A percentile compares a stretch with the other conserved stretches of the same genome.
phyloP scores from a whole-genome alignment of 805 yeast species.

The Komagataella phaffii region DNA sequence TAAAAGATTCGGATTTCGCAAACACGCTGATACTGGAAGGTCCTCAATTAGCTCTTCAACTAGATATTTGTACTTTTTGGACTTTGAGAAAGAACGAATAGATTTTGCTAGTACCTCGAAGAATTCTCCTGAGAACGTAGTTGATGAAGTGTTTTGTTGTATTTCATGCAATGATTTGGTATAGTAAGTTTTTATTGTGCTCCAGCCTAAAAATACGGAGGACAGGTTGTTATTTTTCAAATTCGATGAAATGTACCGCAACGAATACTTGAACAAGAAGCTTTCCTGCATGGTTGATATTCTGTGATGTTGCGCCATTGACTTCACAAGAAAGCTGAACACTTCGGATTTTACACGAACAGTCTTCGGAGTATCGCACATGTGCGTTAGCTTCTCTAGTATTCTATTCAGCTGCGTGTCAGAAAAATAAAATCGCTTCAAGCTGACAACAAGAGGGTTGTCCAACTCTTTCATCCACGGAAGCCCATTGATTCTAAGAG shows the following conservation, averaged over 20 bases:
- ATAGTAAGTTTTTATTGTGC: neutral
- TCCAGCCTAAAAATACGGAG: neutral
- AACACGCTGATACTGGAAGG: slow-evolving; percentile 20
- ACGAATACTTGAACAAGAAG: neutral
- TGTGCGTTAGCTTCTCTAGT: neutral
- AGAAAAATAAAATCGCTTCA: neutral
- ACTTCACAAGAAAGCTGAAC: neutral
- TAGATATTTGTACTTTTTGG: slow-evolving; percentile 12
- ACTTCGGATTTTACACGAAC: neutral
- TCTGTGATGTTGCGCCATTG: neutral
- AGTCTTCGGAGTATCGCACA: neutral
- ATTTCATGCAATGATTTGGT: neutral
- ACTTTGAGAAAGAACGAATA: slow-evolving; percentile 15
- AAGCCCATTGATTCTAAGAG: neutral
- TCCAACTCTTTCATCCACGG: neutral
- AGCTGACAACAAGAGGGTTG: neutral
- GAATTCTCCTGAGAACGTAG: slow-evolving; percentile 2
- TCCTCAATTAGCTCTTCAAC: slow-evolving; percentile 13
- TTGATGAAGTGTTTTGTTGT: neutral
- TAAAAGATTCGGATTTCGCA: slow-evolving; percentile 19
- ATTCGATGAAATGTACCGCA: neutral
- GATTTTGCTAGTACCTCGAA: slow-evolving; percentile 9
- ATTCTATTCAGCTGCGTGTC: neutral
- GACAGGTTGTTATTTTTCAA: no score
- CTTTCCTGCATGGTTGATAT: neutral